phyloP scores from a whole-genome alignment of 2,329 filamentous ascomycete species.

The Nemania sp. region DNA sequence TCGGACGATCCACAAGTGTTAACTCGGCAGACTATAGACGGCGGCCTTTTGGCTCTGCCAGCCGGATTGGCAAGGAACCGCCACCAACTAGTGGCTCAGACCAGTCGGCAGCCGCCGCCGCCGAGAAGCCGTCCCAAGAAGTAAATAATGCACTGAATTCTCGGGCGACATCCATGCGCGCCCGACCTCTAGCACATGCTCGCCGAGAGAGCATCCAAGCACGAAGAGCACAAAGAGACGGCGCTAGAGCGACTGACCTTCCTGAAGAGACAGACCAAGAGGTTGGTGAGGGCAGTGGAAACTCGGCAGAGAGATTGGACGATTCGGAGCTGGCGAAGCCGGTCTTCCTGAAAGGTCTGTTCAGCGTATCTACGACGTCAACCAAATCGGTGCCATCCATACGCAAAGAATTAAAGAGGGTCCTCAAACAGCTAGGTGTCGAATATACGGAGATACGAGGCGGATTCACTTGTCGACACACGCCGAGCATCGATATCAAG shows the following conservation, averaged over 20 bases:
- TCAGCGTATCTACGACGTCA: constrained; percentile 96
- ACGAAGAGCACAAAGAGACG: constrained; percentile 74
- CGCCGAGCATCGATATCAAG: constrained; percentile 86
- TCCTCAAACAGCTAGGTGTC: constrained; percentile 85
- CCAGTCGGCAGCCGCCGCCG: constrained; percentile 64
- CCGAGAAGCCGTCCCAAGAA: constrained; percentile 56
- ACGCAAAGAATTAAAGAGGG: constrained; percentile 85
- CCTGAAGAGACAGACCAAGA: constrained; percentile 91
- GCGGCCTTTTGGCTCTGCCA: constrained; percentile 54
- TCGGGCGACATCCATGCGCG: constrained; percentile 69
- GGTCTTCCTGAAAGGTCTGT: constrained; percentile 93
- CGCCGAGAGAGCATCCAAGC: constrained; percentile 91
- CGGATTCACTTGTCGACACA: constrained; percentile 87
- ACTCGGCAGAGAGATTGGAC: constrained; percentile 64
- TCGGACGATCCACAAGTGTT: constrained; percentile 88
- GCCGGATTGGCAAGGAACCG: constrained; percentile 62
- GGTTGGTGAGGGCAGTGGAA: constrained; percentile 63
- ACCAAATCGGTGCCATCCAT: constrained; percentile 88
- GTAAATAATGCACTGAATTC: constrained; percentile 57
- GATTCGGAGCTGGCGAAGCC: constrained; percentile 85
- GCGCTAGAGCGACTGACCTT: constrained; percentile 74
- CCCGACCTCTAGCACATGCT: constrained; percentile 88
- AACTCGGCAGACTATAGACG: constrained; percentile 83
- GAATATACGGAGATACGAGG: constrained; percentile 91
- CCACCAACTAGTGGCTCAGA: constrained; percentile 81